Base-by-base conservation (phyloP, 352 stramenopile species). In the Phytophthora cryptogea region DNA sequence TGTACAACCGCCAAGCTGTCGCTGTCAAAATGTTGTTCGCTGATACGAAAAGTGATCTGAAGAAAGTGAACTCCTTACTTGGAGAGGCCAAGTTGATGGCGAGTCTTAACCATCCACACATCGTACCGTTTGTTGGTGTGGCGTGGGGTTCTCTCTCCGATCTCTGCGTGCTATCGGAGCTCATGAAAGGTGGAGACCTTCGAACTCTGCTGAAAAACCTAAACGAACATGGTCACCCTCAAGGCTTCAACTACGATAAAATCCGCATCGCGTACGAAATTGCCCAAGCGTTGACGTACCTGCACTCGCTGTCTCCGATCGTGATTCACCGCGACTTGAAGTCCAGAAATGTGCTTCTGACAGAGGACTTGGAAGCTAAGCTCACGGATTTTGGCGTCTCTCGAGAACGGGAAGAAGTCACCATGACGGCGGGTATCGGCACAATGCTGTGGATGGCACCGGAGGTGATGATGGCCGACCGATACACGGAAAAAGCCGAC, bases 261-360 rank as follows among this genome's bases (percentile, higher is more conserved):
- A 44, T 44, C 39, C 39, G 39, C 39, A 44, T 44, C 16, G 39
- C 39, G n/a, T 44, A 28, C 39, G n/a, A 28, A 23, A 13, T 44
- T 16, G 39, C 39, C 5, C 39, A 28, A 27, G 39, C n/a, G 6
- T 28, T 44, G 16, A 28, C n/a, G 39, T 44, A 44, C 14, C 39
- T 44, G 20, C 20, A 68, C 39, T 54, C 45, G 17, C 30, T 61
- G 3, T 41, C 40, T 9, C 53, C 40, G 20, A 41, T 49, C 16
- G 30, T 69, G 4, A 59, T 69, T 17, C 60, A 69, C 26, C 60
- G 60, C 5, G 61, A 69, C 46, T 39, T 69, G 20, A 65, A 63
- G 27, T 65, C 54, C 39, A 44, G 13, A 5, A 44, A 28, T 27
- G 39, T 44, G 39, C 39, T 44, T 44, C 7, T 44, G 16, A 44